phyloP scores from a whole-genome alignment of 2,329 filamentous ascomycete genomes.

The Plenodomus biglobosus region DNA sequence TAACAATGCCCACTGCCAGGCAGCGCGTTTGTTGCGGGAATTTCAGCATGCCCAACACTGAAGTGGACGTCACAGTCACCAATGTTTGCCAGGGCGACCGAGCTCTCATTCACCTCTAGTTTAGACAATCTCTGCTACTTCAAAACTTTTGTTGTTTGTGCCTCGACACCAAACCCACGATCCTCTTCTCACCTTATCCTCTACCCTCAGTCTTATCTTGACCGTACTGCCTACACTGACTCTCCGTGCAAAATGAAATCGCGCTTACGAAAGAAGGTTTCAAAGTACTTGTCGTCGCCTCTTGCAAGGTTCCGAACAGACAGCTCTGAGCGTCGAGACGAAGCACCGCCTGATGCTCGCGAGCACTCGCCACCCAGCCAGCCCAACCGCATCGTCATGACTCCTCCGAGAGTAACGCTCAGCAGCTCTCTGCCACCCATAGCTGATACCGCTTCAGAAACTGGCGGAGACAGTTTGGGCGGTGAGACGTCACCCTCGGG shows the following conservation, averaged over 20 bases:
- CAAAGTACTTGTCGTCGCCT: neutral
- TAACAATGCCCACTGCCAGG: neutral
- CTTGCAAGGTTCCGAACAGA: neutral
- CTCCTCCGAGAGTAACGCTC: constrained; percentile 1
- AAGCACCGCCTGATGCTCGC: neutral
- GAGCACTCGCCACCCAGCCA: neutral
- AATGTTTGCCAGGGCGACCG: neutral
- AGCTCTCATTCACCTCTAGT: neutral
- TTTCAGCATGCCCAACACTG: neutral
- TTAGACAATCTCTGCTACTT: no score
- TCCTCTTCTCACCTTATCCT: neutral
- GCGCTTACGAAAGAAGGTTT: neutral
- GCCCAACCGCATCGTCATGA: neutral
- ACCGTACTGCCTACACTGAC: neutral
- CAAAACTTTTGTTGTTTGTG: neutral
- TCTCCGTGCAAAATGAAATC: neutral
- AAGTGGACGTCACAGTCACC: neutral
- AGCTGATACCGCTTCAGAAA: neutral
- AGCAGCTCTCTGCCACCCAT: neutral
- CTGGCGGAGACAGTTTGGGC: neutral
- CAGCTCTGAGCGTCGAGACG: no score
- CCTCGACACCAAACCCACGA: neutral
- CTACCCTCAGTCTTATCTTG: no score
- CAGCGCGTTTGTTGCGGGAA: neutral
- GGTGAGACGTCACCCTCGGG: neutral